Evolutionary conservation across 371 early-diverging fungal genomes (phyloP), one percentile per base, ranked within the genome.

Genomic region (Mucor irregularis): DNA sequence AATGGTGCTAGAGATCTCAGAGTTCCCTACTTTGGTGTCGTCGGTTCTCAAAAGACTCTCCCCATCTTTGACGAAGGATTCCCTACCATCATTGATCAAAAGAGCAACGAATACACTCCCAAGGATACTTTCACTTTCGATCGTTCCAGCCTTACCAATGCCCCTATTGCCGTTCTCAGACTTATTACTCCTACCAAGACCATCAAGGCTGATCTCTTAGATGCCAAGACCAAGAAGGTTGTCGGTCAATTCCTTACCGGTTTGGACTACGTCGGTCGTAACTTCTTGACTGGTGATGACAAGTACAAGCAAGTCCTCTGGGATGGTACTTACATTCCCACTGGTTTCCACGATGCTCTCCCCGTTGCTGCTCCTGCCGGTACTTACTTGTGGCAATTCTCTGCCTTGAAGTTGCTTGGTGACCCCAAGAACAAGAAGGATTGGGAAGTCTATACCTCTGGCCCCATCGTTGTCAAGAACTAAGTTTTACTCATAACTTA

Each of bases 21-120:
- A 14, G 50, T 85, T 22, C 85, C 85, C 45, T 85, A 83, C 64
- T 67, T 78, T 47, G 85, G 84, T 54, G 47, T 82, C 22, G 71
- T 69, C 45, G 85, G 85, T 13, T 66, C 69, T 35, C 56, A 77
- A 57, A 49, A 56, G 49, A 53, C 67, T n/a, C 63, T 71, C 19
- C 68, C 71, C 35, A 47, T 71, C 46, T 64, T 64, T 38, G 68
- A 68, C 22, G 17, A 34, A 0, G 55, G 49, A 14, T 51, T 52
- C 34, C 68, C 65, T 26, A 55, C 37, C 4, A 35, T 68, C 24
- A 48, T 57, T 49, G 56, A 58, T 30, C 6, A 5, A 8, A n/a
- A 35, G 3, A 53, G 38, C 25, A 52, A 43, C 3, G 46, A 60
- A 21, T 69, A 69, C 39, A 42, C 43, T 5, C 11, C 17, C 2